These are phyloP conservation scores for Fusarium acutatum DNA, from an alignment of 2,329 filamentous ascomycete species.

Conservation along the genomic window DNA sequence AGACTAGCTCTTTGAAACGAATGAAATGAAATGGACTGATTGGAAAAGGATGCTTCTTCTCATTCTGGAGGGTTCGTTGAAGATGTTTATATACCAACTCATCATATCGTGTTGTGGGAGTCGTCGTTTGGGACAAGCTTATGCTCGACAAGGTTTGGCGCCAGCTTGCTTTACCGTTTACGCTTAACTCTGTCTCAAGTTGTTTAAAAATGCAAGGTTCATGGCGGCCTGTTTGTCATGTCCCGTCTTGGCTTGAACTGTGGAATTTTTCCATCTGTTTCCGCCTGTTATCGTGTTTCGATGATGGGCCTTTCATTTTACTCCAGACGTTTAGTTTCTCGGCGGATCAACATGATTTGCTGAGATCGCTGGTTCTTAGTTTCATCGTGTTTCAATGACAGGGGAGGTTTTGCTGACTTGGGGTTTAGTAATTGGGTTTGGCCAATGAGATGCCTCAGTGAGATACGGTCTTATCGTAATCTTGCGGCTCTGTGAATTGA, in stretches of 20 bases:
- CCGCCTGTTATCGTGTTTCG: neutral
- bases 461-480: neutral
- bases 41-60: conserved; percentile 3
- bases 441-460: neutral
- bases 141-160: neutral
- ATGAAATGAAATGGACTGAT: conserved; percentile 16
- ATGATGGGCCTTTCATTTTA: neutral
- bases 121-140: neutral
- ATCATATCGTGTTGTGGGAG: neutral
- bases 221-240: neutral
- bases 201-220: neutral
- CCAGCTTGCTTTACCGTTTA: neutral
- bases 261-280: neutral
- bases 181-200: conserved; percentile 1
- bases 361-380: neutral
- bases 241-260: neutral
- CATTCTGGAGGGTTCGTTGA: neutral
- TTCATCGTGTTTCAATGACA: conserved; percentile 10
- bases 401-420: neutral
- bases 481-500: neutral
- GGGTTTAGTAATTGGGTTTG: neutral
- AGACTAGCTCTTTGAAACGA: conserved; percentile 23
- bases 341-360: neutral
- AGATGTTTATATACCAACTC: neutral
- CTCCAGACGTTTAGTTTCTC: conserved; percentile 9